phyloP scores from a whole-genome alignment of 169 alveolate genomes.

The Plasmodium gonderi region DNA sequence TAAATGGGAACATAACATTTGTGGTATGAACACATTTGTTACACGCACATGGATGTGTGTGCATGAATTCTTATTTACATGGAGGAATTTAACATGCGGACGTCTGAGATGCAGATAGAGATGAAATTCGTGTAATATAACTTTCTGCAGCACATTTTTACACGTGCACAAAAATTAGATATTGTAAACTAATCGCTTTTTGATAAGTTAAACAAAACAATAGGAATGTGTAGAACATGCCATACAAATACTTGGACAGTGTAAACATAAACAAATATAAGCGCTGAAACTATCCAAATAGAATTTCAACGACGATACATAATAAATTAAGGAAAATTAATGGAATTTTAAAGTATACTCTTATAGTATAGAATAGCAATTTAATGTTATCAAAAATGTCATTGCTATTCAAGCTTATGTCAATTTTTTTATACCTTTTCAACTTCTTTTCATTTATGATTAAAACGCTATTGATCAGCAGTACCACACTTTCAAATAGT shows the following conservation, averaged over 20 bases:
- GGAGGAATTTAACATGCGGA: neutral
- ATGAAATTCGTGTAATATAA: neutral
- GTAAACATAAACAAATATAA: neutral
- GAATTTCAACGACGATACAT: slow-evolving; percentile 60
- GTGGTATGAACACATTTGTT: neutral
- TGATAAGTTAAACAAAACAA: neutral
- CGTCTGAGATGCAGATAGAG: neutral
- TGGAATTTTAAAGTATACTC: slow-evolving; percentile 72
- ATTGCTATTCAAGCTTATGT: slow-evolving; percentile 68
- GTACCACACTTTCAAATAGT: slow-evolving; percentile 62
- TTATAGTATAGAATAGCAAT: slow-evolving; percentile 66
- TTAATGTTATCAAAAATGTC: slow-evolving; percentile 69
- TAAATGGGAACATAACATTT: neutral
- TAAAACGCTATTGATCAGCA: slow-evolving; percentile 75
- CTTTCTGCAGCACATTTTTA: neutral
- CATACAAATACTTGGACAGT: neutral
- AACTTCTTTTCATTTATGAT: slow-evolving; percentile 73
- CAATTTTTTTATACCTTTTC: slow-evolving; percentile 61
- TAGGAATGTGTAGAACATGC: neutral
- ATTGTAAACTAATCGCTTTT: neutral
- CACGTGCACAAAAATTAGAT: neutral
- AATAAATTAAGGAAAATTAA: slow-evolving; percentile 59
- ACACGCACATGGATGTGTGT: neutral
- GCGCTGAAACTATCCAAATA: slow-evolving; percentile 49
- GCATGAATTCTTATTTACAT: neutral